These are phyloP conservation scores for Xerocomellus amylosporus DNA, from an alignment of 768 basidiomycete species.

Conservation along the genomic window DNA sequence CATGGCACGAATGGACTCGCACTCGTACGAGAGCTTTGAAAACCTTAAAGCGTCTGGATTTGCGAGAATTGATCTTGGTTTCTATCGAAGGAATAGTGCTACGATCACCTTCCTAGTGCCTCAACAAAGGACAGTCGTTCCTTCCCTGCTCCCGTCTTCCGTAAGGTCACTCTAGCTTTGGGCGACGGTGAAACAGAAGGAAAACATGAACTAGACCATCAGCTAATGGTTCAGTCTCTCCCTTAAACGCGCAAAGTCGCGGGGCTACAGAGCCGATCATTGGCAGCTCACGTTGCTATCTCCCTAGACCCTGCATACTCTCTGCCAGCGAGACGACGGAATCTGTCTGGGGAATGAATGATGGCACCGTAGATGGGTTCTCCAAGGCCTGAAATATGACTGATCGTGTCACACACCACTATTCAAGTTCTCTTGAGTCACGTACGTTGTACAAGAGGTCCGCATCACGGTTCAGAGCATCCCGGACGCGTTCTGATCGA, in stretches of 20 bases:
- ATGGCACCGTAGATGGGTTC: background rate
- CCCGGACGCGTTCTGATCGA: constrained; percentile 23
- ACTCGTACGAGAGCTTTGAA: background rate
- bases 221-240: background rate
- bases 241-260: background rate
- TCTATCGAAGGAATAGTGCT: background rate
- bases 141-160: background rate
- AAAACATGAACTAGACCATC: background rate
- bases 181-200: background rate
- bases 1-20: background rate
- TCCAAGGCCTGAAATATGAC: constrained; percentile 10
- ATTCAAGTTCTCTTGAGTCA: background rate
- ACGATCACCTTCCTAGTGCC: background rate
- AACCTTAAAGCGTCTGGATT: background rate
- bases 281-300: background rate
- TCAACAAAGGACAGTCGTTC: background rate
- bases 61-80: background rate
- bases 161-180: background rate
- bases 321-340: constrained; percentile 13
- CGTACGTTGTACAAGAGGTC: constrained; percentile 27
- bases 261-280: background rate
- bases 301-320: constrained; percentile 21
- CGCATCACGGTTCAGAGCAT: constrained; percentile 27
- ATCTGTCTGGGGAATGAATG: background rate
- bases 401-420: background rate